Evolutionary conservation across 495 filamentous ascomycete genomes (phyloP), one percentile per base, ranked within the genome.

Genomic region (Copromyces sp.): DNA sequence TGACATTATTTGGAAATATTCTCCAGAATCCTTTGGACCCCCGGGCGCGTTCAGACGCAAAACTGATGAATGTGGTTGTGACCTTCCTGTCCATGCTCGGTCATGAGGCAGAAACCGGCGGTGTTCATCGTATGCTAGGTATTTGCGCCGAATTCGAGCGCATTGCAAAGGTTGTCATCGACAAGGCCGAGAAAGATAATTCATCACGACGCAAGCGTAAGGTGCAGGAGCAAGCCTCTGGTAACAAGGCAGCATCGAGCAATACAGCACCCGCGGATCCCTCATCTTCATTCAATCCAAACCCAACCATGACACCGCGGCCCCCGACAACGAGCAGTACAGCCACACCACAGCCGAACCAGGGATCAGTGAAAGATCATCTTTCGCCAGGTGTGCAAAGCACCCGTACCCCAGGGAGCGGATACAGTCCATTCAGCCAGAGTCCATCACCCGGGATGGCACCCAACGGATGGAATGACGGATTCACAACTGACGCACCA

Each of bases 1-100:
- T 99, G 4, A 99, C 95, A 3, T 85, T 99, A 38, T 99, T 99
- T 78, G 95, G 94, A 70, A 97, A 98, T 79, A 95, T 99, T 71
- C 84, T 99, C 4, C 96, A 99, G 79, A 98, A 98, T 74, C 96
- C 96, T 0, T 90, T 93, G 73, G 95, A 99, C 79, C 87, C 90
- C 7, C 90, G 94, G 40, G 94, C 95, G 47, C 90, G 93, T 17
- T 92, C 93, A 9, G 95, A 99, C 80, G 88, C 97, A 9, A 90
- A 91, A 75, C 82, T 98, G 44, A 98, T 99, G 94, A 93, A 90
- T 76, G 86, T 93, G 9, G 96, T 99, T 4, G 94, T 97, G 65
- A 93, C 89, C 74, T 98, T 98, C 80, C 83, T 99, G 12, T 87
- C 86, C 1, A 87, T 87, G 72, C 82, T 89, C 9, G 93, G 89